These are phyloP conservation scores for Lycium barbarum DNA, from an alignment of 257 asterid species.

Conservation along the genomic window DNA sequence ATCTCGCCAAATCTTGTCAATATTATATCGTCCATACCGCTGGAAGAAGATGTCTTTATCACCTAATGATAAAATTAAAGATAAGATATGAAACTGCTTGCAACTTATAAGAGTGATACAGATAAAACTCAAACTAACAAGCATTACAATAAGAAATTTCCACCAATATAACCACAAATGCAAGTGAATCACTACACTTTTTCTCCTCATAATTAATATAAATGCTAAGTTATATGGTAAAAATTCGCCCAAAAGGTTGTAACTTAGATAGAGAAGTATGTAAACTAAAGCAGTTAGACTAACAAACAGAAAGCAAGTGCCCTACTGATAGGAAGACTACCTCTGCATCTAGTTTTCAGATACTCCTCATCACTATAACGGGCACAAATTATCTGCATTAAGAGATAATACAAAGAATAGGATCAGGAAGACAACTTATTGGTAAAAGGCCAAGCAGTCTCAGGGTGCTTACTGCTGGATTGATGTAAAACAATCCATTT, in stretches of 20 bases:
- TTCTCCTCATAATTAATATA: neutral
- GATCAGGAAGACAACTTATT: slow-evolving; percentile 9
- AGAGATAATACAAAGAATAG: slow-evolving; percentile 8
- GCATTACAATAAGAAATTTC: neutral
- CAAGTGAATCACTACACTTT: neutral
- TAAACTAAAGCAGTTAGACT: neutral
- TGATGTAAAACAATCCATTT: slow-evolving; percentile 73
- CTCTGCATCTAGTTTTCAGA: slow-evolving; percentile 77
- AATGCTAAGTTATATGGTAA: neutral
- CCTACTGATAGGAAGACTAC: slow-evolving; percentile 43
- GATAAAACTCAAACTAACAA: neutral
- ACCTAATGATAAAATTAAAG: slow-evolving; percentile 52
- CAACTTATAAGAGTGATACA: neutral
- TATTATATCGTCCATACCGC: slow-evolving; percentile 65
- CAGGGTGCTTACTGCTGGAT: slow-evolving; percentile 66
- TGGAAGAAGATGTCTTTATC: slow-evolving; percentile 60
- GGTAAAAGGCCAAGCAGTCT: neutral
- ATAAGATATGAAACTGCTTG: neutral
- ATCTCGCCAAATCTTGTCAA: slow-evolving; percentile 81
- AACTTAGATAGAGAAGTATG: neutral
- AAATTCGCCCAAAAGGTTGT: neutral
- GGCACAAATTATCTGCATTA: slow-evolving; percentile 73
- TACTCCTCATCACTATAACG: slow-evolving; percentile 89
- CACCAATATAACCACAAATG: neutral
- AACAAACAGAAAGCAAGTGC: neutral